phyloP scores from a whole-genome alignment of 1,284 basidiomycete genomes.

The Schizopora paradoxa region DNA sequence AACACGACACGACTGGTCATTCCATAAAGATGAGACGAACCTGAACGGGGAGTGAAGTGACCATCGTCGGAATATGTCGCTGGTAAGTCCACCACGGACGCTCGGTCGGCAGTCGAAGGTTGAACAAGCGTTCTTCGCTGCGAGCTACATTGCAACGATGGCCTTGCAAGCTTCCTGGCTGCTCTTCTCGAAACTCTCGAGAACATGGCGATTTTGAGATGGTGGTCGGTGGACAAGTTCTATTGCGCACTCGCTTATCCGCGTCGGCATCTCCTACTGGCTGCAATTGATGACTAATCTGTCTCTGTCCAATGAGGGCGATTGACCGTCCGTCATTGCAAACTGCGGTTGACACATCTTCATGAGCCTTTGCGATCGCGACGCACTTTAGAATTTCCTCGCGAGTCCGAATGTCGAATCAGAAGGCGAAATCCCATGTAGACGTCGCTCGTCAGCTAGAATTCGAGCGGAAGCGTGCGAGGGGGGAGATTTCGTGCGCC shows the following conservation, averaged over 20 bases:
- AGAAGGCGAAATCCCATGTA: too few relatives aligned
- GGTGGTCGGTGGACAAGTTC: neutral
- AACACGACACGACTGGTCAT: slow-evolving; percentile 2
- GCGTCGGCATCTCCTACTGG: too few relatives aligned
- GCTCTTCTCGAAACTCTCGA: slow-evolving; percentile 28
- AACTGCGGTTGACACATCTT: too few relatives aligned
- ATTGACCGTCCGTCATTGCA: too few relatives aligned
- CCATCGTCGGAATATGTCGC: slow-evolving; percentile 65
- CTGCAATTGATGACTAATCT: too few relatives aligned
- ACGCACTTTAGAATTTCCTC: too few relatives aligned
- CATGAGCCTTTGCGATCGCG: too few relatives aligned
- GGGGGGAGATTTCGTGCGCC: slow-evolving; percentile 6
- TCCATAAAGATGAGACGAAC: slow-evolving; percentile 34
- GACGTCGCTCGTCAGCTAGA: too few relatives aligned
- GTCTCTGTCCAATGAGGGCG: too few relatives aligned
- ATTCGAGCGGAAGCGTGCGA: neutral
- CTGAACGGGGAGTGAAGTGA: slow-evolving; percentile 67
- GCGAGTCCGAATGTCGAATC: too few relatives aligned
- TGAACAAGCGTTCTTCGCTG: slow-evolving; percentile 59
- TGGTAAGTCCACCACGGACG: slow-evolving; percentile 73
- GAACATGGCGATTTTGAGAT: slow-evolving; percentile 25
- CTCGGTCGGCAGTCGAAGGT: slow-evolving; percentile 73
- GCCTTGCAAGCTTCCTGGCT: slow-evolving; percentile 15
- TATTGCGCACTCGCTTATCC: too few relatives aligned
- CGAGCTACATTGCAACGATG: slow-evolving; percentile 16